A percentile compares a stretch with the other conserved stretches of the same genome.
phyloP scores from a whole-genome alignment of 2,329 filamentous ascomycete genomes.

The Cladophialophora psammophila region DNA sequence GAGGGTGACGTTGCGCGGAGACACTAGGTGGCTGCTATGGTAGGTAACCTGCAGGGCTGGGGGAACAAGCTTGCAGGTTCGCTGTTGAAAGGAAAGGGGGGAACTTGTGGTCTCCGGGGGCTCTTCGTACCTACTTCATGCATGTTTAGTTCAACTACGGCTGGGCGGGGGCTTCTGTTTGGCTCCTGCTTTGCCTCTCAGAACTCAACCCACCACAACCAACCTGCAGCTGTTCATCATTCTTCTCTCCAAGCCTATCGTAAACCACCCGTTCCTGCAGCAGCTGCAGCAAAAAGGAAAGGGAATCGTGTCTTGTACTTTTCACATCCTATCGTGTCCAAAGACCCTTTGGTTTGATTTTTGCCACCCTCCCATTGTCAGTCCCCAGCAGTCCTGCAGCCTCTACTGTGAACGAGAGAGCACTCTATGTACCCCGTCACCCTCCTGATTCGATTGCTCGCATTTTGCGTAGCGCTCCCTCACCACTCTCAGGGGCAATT shows the following conservation, averaged over 20 bases:
- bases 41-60: slow-evolving; percentile 1
- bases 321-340: slow-evolving; percentile 8
- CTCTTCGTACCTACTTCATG: background rate
- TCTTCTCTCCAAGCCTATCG: slow-evolving; percentile 17
- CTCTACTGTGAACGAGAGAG: background rate
- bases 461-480: slow-evolving; percentile 14
- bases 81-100: too few relatives aligned
- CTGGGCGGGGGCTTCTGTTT: background rate
- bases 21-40: background rate
- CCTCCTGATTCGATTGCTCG: slow-evolving; percentile 9
- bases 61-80: slow-evolving; percentile 1
- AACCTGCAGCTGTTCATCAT: slow-evolving; percentile 4
- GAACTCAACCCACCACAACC: background rate
- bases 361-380: slow-evolving; percentile 26
- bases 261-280: slow-evolving; percentile 24
- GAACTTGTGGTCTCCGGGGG: background rate
- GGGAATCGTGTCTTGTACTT: slow-evolving; percentile 12
- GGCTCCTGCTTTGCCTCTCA: background rate
- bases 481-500: slow-evolving; percentile 23
- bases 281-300: slow-evolving; percentile 9
- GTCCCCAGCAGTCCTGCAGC: background rate
- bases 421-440: background rate
- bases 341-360: slow-evolving; percentile 17
- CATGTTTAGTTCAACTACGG: background rate
- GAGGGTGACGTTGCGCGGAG: slow-evolving; percentile 1